Evolutionary conservation across 768 basidiomycete species (phyloP).

Genomic region (Russula sp.): DNA sequence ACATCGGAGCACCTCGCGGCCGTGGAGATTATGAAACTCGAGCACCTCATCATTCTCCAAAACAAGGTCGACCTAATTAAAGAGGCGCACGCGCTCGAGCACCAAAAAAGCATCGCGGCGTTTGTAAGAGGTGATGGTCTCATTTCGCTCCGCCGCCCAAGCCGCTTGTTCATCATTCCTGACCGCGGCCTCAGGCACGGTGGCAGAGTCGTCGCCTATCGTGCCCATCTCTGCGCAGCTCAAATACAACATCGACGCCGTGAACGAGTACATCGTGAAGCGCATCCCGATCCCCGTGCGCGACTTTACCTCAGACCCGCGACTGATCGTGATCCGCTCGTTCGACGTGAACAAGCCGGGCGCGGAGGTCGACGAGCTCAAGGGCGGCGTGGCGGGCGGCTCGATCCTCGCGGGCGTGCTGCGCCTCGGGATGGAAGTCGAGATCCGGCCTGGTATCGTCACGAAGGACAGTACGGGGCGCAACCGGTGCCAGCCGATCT

Average conservation of each 20-base stretch:
- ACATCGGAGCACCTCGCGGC: conserved; percentile 98
- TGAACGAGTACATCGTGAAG: conserved; percentile 97
- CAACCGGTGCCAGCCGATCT: conserved; percentile 90
- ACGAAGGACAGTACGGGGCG: conserved; percentile 89
- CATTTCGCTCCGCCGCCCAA: background rate
- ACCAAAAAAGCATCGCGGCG: conserved; percentile 90
- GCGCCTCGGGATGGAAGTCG: conserved; percentile 85
- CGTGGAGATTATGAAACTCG: conserved; percentile 98
- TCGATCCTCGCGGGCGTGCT: conserved; percentile 92
- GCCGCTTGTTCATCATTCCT: too few species aligned
- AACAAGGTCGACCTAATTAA: conserved; percentile 99
- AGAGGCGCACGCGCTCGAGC: conserved; percentile 89
- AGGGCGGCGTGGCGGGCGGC: conserved; percentile 97
- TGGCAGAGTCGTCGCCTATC: conserved; percentile 95
- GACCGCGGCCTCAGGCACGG: conserved; percentile 60
- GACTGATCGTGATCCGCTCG: conserved; percentile 96
- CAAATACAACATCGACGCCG: conserved; percentile 98
- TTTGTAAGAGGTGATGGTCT: conserved; percentile 78
- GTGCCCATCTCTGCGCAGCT: conserved; percentile 98
- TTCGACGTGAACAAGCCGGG: conserved; percentile 99
- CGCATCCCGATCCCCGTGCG: conserved; percentile 92
- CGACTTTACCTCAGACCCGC: conserved; percentile 87
- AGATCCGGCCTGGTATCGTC: conserved; percentile 95
- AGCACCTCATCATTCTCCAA: conserved; percentile 96
- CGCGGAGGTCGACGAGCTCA: conserved; percentile 92